Evolutionary conservation across 352 stramenopile species (phyloP), one percentile per base, ranked within the genome.

Genomic region (Pythium rishiriense): DNA sequence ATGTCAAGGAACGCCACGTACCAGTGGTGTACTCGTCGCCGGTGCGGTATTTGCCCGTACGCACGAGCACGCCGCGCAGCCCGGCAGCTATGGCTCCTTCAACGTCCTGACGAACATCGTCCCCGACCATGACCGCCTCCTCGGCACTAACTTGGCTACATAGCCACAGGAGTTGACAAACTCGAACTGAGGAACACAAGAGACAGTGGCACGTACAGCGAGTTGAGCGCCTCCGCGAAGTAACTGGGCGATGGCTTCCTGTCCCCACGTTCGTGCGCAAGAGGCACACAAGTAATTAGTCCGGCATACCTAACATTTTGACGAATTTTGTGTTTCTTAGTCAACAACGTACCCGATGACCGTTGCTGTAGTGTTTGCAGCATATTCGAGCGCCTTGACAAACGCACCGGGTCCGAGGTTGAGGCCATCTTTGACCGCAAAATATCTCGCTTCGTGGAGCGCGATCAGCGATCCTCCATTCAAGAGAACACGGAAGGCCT

Each of bases 341-440:
- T 17, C 24, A 46, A 59, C n/a, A 45, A 35, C 51, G 25, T 64
- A 85, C 77, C 77, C 75, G 37, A 87, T 87, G 39, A 85, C 48
- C 5, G 54, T 79, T 8, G 75, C 75, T 28, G 76, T 48, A 3
- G 78, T 73, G 29, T 68, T 70, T 6, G 75, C 58, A 4, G 75
- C 75, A 50, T 76, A 88, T 52, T 88, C 77, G 10, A 87, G 59
- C 5, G 68, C 77, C 45, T 75, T 79, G 33, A 87, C 79, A 42
- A 88, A 88, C 15, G 75, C 77, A 2, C 79, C 75, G 0, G 77
- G 77, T 0, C 79, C 79, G 19, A 88, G 61, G 49, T 82, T 81
- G 17, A 88, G 63, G 0, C 77, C 79, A 7, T 76, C 61, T 9
- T 82, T 78, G 8, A 67, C 68, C 24, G 79, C 74, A 56, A 82